phyloP scores from a whole-genome alignment of 169 alveolate species.

The Plasmodium adleri region DNA sequence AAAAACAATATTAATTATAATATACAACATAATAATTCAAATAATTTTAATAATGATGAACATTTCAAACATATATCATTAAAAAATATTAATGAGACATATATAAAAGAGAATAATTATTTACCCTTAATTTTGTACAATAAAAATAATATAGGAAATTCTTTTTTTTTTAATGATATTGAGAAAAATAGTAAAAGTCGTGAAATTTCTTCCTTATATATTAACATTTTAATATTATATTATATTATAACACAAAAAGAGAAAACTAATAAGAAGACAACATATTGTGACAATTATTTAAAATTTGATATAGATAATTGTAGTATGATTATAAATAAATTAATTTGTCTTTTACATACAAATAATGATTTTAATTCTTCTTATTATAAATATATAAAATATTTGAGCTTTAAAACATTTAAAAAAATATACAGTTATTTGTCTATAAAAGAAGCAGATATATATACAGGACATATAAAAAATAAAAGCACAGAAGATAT shows the following conservation, averaged over 20 bases:
- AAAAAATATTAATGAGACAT: background rate
- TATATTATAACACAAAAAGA: slow-evolving; percentile 38
- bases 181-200: slow-evolving; percentile 3
- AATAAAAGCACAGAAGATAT: slow-evolving; percentile 9
- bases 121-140: slow-evolving; percentile 16
- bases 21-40: too few relatives aligned
- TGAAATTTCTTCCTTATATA: slow-evolving; percentile 46
- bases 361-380: slow-evolving; percentile 5
- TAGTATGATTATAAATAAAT: slow-evolving; percentile 37
- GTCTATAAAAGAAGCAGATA: slow-evolving; percentile 31
- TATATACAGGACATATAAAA: slow-evolving; percentile 24
- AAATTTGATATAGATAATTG: slow-evolving; percentile 24
- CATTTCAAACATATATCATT: background rate
- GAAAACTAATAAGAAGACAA: slow-evolving; percentile 26
- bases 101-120: slow-evolving; percentile 5
- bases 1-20: too few relatives aligned
- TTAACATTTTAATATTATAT: slow-evolving; percentile 54
- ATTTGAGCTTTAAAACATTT: slow-evolving; percentile 37
- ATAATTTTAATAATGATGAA: too few relatives aligned
- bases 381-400: slow-evolving; percentile 52
- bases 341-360: slow-evolving; percentile 26
- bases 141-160: background rate
- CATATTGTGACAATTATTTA: slow-evolving; percentile 25
- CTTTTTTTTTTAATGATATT: background rate
- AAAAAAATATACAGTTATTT: slow-evolving; percentile 40